These are phyloP conservation scores for Chaetomium fimeti DNA, from an alignment of 495 filamentous ascomycete genomes.

Conservation along the genomic window DNA sequence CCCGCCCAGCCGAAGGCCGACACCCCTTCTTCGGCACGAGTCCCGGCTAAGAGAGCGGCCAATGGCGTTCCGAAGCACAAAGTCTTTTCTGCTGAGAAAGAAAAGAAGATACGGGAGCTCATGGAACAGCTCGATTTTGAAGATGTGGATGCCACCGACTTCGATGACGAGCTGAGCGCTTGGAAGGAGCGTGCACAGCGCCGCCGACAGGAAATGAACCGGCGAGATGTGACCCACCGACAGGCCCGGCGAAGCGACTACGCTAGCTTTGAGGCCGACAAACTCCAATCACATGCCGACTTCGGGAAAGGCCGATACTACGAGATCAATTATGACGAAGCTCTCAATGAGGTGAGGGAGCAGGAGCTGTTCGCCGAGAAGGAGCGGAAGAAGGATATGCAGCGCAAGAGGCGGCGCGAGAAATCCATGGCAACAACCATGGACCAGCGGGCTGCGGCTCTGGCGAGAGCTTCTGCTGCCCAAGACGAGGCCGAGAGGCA, in stretches of 20 bases:
- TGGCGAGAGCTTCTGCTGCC: conserved; percentile 69
- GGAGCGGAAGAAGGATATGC: conserved; percentile 99
- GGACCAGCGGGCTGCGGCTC: conserved; percentile 78
- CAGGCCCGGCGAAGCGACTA: conserved; percentile 53
- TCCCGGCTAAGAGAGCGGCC: conserved; percentile 50
- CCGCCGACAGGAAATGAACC: conserved; percentile 59
- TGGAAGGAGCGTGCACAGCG: conserved; percentile 58
- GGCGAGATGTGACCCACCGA: conserved; percentile 53
- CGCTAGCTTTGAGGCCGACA: conserved; percentile 34
- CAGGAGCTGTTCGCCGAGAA: conserved; percentile 93
- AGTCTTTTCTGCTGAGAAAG: conserved; percentile 60
- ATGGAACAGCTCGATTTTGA: conserved; percentile 67
- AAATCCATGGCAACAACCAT: conserved; percentile 86
- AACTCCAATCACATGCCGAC: conserved; percentile 47
- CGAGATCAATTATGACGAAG: conserved; percentile 56
- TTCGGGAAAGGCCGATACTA: conserved; percentile 53
- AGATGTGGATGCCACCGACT: conserved; percentile 63
- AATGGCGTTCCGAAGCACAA: conserved; percentile 55
- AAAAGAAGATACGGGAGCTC: conserved; percentile 63
- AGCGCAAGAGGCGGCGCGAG: conserved; percentile 93
- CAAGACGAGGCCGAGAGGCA: conserved; percentile 75
- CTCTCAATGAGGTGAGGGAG: conserved; percentile 79
- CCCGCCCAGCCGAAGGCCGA: conserved; percentile 45
- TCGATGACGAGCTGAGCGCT: conserved; percentile 55
- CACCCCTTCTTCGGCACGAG: conserved; percentile 44